Percentiles rank a stretch among this genome's conserved stretches.
Evolutionary conservation across 257 asterid species (phyloP).

Genomic region (Forsythia viridissima): DNA sequence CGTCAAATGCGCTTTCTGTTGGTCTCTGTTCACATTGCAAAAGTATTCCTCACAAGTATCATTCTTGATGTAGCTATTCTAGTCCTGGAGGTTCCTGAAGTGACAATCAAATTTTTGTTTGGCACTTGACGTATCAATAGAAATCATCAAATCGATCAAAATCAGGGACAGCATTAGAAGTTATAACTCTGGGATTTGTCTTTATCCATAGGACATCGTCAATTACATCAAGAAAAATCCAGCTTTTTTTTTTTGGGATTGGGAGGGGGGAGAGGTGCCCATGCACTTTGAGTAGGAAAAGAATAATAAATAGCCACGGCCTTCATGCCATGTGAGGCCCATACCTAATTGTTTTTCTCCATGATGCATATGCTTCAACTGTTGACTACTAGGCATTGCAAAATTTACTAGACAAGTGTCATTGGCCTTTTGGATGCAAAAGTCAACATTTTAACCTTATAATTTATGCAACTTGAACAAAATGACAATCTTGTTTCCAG

Average conservation of each 20-base stretch:
- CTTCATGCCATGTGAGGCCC: not conserved
- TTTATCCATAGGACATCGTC: not conserved
- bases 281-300: not conserved
- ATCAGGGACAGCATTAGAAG: not conserved
- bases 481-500: not conserved
- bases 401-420: not conserved
- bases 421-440: not conserved
- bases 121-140: not conserved
- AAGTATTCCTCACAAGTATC: not conserved
- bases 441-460: not conserved
- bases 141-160: not conserved
- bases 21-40: not conserved
- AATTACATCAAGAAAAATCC: not conserved
- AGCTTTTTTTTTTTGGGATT: not conserved
- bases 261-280: not conserved
- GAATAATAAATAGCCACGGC: not conserved
- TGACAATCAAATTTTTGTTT: not conserved
- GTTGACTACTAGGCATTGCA: not conserved
- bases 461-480: not conserved
- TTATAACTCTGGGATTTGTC: too few relatives aligned
- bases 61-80: not conserved
- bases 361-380: not conserved
- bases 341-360: not conserved
- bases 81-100: not conserved
- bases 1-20: not conserved